Evolutionary conservation across 2,329 filamentous ascomycete genomes (phyloP), one percentile per base, ranked within the genome.

Genomic region (Onygenales sp.): DNA sequence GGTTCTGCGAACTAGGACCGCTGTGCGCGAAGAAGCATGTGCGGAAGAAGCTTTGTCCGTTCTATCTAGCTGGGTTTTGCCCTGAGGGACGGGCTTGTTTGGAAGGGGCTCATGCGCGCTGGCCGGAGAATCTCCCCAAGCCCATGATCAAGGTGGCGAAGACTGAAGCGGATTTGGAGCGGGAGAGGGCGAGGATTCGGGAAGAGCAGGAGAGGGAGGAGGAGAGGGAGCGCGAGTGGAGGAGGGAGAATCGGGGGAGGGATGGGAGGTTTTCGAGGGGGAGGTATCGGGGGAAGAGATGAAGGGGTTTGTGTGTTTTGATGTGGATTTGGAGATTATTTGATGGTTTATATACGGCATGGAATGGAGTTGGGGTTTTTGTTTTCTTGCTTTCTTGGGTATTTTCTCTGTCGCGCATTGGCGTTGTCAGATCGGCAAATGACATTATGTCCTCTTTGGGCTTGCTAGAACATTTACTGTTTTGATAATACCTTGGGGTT

Each of bases 31-130:
- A 95, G 72, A 87, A 91, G 61, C 93, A 98, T 71, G 85, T 95
- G 54, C 82, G 90, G 55, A 84, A 87, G 58, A 84, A 80, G 59
- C 69, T 95, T 6, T 98, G 93, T 67, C 78, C 78, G 1, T 95
- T 86, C 68, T 98, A 95, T 66, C 75, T 97, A 13, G 89, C 89
- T 7, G 93, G 93, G 1, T 98, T 98, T 75, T 98, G 93, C 67
- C 93, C 93, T 0, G 87, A 95, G 53, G 92, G 85, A 70, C 70
- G 69, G 57, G 75, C 75, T 7, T 98, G 93, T 72, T 84, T 83
- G 65, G 81, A 86, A 58, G 88, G 88, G 17, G 86, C 89, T 5
- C 93, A 98, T 69, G 84, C 92, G 2, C 80, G 84, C 55, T 97
- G 89, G 84, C 71, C 74, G 14, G 77, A 82, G 63, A 84, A 91